Conservation (phyloP, 768 basidiomycete species). For the Calocybe indica region DNA sequence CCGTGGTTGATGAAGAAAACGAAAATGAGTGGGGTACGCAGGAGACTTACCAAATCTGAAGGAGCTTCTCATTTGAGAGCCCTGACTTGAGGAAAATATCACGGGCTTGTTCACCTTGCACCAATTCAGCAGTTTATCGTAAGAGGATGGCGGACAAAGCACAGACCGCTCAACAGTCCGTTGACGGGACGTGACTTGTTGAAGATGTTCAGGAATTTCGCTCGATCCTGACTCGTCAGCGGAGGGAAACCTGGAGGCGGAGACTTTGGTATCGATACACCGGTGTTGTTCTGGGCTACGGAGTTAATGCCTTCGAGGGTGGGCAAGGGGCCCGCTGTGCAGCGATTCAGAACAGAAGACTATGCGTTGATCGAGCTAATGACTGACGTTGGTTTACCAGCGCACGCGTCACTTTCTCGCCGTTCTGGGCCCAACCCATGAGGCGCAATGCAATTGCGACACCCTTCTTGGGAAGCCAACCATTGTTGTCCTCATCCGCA, state of each 20-base stretch:
- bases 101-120: slow-evolving; percentile 77
- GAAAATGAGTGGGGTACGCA: slow-evolving; percentile 2
- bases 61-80: slow-evolving; percentile 78
- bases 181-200: slow-evolving; percentile 61
- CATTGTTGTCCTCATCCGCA: slow-evolving; percentile 91
- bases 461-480: slow-evolving; percentile 84
- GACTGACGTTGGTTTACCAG: slow-evolving; percentile 67
- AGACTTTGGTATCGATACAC: slow-evolving; percentile 58
- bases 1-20: background rate
- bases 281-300: slow-evolving; percentile 53
- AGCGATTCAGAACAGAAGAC: slow-evolving; percentile 10
- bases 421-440: slow-evolving; percentile 91
- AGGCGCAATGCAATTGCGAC: slow-evolving; percentile 86
- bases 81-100: slow-evolving; percentile 90
- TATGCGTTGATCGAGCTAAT: slow-evolving; percentile 5
- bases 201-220: slow-evolving; percentile 82
- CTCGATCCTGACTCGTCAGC: slow-evolving; percentile 72
- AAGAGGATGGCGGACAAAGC: background rate
- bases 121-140: background rate
- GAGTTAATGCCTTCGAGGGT: slow-evolving; percentile 64
- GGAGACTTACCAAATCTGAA: slow-evolving; percentile 79
- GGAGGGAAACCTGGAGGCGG: slow-evolving; percentile 58
- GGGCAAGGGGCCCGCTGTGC: slow-evolving; percentile 78
- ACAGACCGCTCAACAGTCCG: slow-evolving; percentile 72
- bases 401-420: slow-evolving; percentile 58